Percentiles rank a stretch among this genome's conserved stretches.
These are phyloP conservation scores for Penicillium sp. DNA, from an alignment of 2,329 filamentous ascomycete species.

Conservation along the genomic window DNA sequence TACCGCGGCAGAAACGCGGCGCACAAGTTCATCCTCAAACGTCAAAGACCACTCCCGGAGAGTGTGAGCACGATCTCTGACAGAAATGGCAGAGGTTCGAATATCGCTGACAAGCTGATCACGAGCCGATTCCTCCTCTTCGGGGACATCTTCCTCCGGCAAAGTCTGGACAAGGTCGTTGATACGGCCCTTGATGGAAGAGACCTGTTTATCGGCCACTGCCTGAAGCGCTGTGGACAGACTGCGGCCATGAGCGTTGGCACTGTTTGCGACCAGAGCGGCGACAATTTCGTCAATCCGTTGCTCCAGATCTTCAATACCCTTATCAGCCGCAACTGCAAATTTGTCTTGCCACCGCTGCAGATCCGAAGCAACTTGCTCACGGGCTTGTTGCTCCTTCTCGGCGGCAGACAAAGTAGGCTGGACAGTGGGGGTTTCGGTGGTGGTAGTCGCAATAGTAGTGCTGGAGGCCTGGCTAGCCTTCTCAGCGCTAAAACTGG, in stretches of 20 bases:
- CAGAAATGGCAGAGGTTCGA: slow-evolving; percentile 61
- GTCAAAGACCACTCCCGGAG: slow-evolving; percentile 69
- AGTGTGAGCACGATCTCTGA: slow-evolving; percentile 71
- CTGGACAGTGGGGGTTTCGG: slow-evolving; percentile 24
- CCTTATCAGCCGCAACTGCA: slow-evolving; percentile 75
- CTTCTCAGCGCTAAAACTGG: slow-evolving; percentile 17
- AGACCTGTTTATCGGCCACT: slow-evolving; percentile 58
- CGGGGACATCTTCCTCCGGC: slow-evolving; percentile 52
- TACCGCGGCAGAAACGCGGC: slow-evolving; percentile 65
- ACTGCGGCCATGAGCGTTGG: slow-evolving; percentile 34
- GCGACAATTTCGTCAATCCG: slow-evolving; percentile 65
- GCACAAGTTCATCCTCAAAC: slow-evolving; percentile 64
- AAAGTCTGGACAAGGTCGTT: slow-evolving; percentile 51
- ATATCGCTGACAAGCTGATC: slow-evolving; percentile 53
- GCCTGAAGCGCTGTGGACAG: slow-evolving; percentile 64
- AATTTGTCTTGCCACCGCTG: slow-evolving; percentile 85
- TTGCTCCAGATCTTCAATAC: slow-evolving; percentile 60
- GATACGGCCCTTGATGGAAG: slow-evolving; percentile 62
- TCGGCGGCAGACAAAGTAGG: slow-evolving; percentile 42
- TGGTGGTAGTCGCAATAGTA: slow-evolving; percentile 21
- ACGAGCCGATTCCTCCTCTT: slow-evolving; percentile 48
- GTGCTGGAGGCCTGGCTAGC: slow-evolving; percentile 15
- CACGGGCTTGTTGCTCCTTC: slow-evolving; percentile 44
- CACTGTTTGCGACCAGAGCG: slow-evolving; percentile 62
- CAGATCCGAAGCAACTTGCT: slow-evolving; percentile 71